Evolutionary conservation across 352 stramenopile genomes (phyloP).

Genomic region (Phytophthora hybrid): DNA sequence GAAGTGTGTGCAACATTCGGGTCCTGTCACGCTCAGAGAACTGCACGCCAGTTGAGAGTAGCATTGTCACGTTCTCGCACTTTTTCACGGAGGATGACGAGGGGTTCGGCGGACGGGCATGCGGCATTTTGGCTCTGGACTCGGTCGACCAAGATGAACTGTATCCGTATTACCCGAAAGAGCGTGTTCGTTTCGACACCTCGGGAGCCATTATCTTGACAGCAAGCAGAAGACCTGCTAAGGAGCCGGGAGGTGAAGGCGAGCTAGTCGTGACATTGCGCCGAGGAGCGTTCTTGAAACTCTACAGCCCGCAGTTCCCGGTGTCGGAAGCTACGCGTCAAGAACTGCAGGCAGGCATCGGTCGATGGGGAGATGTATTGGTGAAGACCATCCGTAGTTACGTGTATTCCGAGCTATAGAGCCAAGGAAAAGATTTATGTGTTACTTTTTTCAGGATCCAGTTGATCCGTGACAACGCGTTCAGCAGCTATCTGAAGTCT

Average conservation of each 20-base stretch:
- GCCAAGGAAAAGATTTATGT: not conserved
- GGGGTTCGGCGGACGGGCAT: slow-evolving; percentile 5
- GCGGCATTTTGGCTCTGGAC: slow-evolving; percentile 24
- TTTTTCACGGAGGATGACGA: slow-evolving; percentile 14
- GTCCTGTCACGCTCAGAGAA: slow-evolving; percentile 9
- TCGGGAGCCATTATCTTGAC: slow-evolving; percentile 22
- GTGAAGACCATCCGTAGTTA: slow-evolving; percentile 33
- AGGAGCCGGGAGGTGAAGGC: not conserved
- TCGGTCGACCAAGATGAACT: slow-evolving; percentile 30
- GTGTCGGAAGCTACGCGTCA: slow-evolving; percentile 13
- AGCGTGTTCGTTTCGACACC: slow-evolving; percentile 20
- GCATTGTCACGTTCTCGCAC: slow-evolving; percentile 21
- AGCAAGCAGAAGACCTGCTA: slow-evolving; percentile 6
- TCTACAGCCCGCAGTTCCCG: slow-evolving; percentile 25
- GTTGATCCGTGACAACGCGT: too few relatives aligned
- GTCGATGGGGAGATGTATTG: slow-evolving; percentile 31
- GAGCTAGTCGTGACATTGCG: slow-evolving; percentile 37
- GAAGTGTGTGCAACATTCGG: slow-evolving; percentile 19
- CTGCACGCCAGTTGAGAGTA: slow-evolving; percentile 16
- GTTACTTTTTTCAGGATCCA: too few relatives aligned
- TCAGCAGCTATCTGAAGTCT: too few relatives aligned
- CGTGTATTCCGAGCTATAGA: slow-evolving; percentile 18
- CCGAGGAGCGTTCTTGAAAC: slow-evolving; percentile 27
- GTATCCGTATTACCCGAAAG: slow-evolving; percentile 17
- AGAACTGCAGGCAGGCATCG: slow-evolving; percentile 31